These are phyloP conservation scores for Nicotiana undulata DNA, from an alignment of 257 asterid species.

Conservation along the genomic window DNA sequence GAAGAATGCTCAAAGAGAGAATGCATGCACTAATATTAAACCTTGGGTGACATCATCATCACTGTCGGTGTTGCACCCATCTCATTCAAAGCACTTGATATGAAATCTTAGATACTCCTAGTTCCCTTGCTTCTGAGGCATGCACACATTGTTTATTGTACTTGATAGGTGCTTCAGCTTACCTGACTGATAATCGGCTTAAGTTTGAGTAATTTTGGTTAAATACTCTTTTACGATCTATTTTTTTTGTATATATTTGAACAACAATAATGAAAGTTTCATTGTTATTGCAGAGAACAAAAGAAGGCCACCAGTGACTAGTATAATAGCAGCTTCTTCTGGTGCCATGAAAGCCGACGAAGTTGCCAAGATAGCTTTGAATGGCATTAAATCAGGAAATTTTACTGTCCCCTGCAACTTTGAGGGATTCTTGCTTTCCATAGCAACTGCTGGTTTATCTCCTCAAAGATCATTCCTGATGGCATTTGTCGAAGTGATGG, in stretches of 20 bases:
- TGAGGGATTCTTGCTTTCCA: conserved; percentile 59
- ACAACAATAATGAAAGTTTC: neutral
- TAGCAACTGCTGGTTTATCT: conserved; percentile 78
- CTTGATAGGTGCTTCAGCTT: neutral
- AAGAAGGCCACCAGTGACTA: conserved; percentile 70
- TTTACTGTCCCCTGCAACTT: conserved; percentile 81
- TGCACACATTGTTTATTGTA: neutral
- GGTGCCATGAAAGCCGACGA: conserved; percentile 90
- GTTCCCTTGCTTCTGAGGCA: neutral
- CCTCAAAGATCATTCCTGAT: conserved; percentile 78
- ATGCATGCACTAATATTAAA: neutral
- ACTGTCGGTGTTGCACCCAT: neutral
- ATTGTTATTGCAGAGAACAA: conserved; percentile 53
- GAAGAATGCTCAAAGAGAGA: neutral
- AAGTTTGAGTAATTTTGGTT: neutral
- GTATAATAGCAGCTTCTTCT: conserved; percentile 77
- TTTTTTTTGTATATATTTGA: neutral
- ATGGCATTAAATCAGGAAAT: conserved; percentile 58
- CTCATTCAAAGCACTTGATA: neutral
- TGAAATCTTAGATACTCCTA: neutral
- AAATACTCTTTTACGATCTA: neutral
- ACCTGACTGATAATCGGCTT: neutral
- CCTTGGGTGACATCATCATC: neutral
- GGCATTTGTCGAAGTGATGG: conserved; percentile 79
- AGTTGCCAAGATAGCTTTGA: conserved; percentile 64